phyloP scores from a whole-genome alignment of 148 eudicot species.

The Beta vulgaris region DNA sequence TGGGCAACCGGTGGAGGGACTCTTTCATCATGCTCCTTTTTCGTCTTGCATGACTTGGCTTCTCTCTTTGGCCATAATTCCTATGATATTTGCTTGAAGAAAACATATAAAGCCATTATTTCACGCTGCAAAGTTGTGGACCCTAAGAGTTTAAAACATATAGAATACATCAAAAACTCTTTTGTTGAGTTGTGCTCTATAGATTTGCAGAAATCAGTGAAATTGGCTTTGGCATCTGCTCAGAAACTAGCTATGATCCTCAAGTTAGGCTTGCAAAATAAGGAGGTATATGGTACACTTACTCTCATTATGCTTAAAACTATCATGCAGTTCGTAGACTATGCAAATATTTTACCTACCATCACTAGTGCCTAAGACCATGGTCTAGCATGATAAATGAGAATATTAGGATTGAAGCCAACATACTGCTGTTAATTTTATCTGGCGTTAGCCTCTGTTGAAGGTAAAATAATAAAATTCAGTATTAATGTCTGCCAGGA shows the following conservation, averaged over 20 bases:
- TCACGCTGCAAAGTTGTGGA: conserved; percentile 53
- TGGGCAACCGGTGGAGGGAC: conserved; percentile 74
- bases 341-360: background rate
- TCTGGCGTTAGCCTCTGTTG: background rate
- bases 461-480: background rate
- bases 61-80: conserved; percentile 47
- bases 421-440: background rate
- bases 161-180: conserved; percentile 55
- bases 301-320: conserved; percentile 2
- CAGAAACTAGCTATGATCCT: conserved; percentile 64
- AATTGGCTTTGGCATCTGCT: conserved; percentile 53
- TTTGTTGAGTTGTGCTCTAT: conserved; percentile 70
- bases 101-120: conserved; percentile 55
- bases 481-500: conserved; percentile 46
- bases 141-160: conserved; percentile 43
- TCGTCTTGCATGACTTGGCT: conserved; percentile 58
- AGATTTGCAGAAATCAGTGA: conserved; percentile 64
- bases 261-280: conserved; percentile 51
- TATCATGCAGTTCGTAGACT: background rate
- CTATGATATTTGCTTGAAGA: conserved; percentile 66
- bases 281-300: conserved; percentile 51
- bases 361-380: background rate
- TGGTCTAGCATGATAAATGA: background rate
- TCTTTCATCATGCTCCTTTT: conserved; percentile 69
- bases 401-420: background rate